These are phyloP conservation scores for Ziziphus jujuba DNA, from an alignment of 306 rosid genomes.

Conservation along the genomic window DNA sequence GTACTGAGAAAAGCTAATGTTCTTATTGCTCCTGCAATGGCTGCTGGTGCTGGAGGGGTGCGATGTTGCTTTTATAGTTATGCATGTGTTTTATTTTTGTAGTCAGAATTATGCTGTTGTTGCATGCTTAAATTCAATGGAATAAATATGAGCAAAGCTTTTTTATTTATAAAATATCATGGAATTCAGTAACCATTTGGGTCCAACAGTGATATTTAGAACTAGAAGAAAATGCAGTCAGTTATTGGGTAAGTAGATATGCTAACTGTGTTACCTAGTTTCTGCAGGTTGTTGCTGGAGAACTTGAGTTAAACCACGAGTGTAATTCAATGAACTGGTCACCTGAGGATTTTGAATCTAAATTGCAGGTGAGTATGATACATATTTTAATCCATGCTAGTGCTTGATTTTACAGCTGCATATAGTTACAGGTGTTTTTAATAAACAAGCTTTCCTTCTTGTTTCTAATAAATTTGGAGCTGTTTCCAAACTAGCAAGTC, in stretches of 20 bases:
- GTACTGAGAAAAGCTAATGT: slow-evolving; percentile 87
- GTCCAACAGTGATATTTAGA: background rate
- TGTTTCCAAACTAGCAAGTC: too few species aligned
- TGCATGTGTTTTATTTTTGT: background rate
- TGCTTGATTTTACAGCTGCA: background rate
- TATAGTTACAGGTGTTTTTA: slow-evolving; percentile 19
- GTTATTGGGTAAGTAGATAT: background rate
- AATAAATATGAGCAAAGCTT: slow-evolving; percentile 5
- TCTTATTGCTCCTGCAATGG: slow-evolving; percentile 95
- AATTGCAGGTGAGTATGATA: slow-evolving; percentile 64
- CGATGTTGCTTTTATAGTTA: slow-evolving; percentile 35
- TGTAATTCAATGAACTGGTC: slow-evolving; percentile 94
- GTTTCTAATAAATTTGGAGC: slow-evolving; percentile 5
- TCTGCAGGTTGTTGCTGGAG: slow-evolving; percentile 92
- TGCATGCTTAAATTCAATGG: too few species aligned
- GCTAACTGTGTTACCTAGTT: slow-evolving; percentile 19
- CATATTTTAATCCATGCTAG: background rate
- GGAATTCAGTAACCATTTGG: background rate
- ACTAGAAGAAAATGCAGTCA: background rate
- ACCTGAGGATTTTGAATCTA: slow-evolving; percentile 88
- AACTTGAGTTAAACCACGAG: slow-evolving; percentile 85
- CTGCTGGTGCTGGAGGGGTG: slow-evolving; percentile 99
- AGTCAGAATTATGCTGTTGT: background rate
- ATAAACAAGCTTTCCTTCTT: slow-evolving; percentile 1
- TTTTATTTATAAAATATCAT: background rate